Evolutionary conservation across 495 filamentous ascomycete species (phyloP), one percentile per base, ranked within the genome.

Genomic region (Darksidea phi): DNA sequence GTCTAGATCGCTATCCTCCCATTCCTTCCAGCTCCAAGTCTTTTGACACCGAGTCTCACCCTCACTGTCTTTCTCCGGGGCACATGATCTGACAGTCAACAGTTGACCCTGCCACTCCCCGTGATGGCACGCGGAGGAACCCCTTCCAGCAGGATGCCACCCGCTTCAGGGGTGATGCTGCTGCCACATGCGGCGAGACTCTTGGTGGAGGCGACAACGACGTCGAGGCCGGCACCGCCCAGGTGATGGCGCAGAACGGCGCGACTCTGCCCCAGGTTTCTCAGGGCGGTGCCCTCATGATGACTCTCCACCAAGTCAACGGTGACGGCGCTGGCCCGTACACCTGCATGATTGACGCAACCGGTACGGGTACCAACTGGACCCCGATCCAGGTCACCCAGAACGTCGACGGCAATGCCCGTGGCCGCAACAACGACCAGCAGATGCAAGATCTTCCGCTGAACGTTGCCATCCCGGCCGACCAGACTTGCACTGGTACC

Each of bases 261-360:
- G 73, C 74, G 59, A 80, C 77, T 4, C 76, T 83, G 15, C 79
- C 80, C 0, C 77, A 82, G 60, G 67, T 83, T 59, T 76, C 70
- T 0, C 63, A 67, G 2, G 79, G 79, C 26, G 80, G 80, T 21
- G 41, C 73, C 46, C 53, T 83, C 21, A 66, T 66, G 46, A 82
- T 83, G 80, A 82, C 79, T 1, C 73, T 83, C 36, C 68, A 82
- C 60, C 80, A 82, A 57, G 79, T 82, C 55, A 83, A 82, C 57
- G 78, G 76, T 20, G 80, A 83, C 61, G 80, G 80, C 25, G 80
- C 80, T 17, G 80, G 80, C 0, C 80, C 80, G 1, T 83, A 79
- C 62, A 66, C 71, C 1, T 83, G 80, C 70, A 77, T 75, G 74
- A 79, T 83, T 62, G 79, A 79, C 63, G 72, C 69, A 11, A 68